Conservation (phyloP, 768 basidiomycete genomes). For the Phylloporus arenicola region DNA sequence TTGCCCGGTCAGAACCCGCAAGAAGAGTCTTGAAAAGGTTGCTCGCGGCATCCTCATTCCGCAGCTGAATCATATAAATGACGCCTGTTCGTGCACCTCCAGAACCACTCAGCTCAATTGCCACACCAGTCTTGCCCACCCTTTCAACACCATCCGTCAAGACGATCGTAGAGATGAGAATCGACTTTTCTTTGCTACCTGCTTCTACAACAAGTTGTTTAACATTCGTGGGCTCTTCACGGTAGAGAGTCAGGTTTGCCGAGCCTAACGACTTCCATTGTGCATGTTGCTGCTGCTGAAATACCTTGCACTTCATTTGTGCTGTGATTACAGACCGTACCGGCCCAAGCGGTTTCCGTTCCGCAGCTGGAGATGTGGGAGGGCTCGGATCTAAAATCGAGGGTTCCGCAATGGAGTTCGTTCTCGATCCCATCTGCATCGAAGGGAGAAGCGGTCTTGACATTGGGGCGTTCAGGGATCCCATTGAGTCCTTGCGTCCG, state of each 20-base stretch:
- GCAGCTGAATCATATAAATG: constrained; percentile 94
- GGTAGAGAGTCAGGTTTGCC: constrained; percentile 83
- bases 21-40: constrained; percentile 84
- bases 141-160: constrained; percentile 94
- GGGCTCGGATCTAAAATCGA: constrained; percentile 73
- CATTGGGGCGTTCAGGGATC: constrained; percentile 34
- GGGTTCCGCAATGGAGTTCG: constrained; percentile 45
- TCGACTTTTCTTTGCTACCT: constrained; percentile 65
- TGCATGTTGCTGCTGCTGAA: constrained; percentile 91
- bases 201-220: constrained; percentile 96
- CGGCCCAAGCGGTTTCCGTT: constrained; percentile 54
- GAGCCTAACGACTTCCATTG: constrained; percentile 96
- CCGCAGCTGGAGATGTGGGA: constrained; percentile 71
- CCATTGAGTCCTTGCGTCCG: constrained; percentile 18
- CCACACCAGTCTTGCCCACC: constrained; percentile 97
- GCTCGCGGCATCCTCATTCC: constrained; percentile 81
- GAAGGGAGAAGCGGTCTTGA: constrained; percentile 58
- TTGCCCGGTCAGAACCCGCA: constrained; percentile 75
- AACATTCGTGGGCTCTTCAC: constrained; percentile 76
- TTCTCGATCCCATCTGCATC: constrained; percentile 47
- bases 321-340: constrained; percentile 74
- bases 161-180: constrained; percentile 93
- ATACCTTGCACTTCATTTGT: constrained; percentile 97
- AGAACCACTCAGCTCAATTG: constrained; percentile 85
- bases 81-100: constrained; percentile 88